Evolutionary conservation across 2,329 filamentous ascomycete species (phyloP).

Genomic region (Trichoderma semiorbis): DNA sequence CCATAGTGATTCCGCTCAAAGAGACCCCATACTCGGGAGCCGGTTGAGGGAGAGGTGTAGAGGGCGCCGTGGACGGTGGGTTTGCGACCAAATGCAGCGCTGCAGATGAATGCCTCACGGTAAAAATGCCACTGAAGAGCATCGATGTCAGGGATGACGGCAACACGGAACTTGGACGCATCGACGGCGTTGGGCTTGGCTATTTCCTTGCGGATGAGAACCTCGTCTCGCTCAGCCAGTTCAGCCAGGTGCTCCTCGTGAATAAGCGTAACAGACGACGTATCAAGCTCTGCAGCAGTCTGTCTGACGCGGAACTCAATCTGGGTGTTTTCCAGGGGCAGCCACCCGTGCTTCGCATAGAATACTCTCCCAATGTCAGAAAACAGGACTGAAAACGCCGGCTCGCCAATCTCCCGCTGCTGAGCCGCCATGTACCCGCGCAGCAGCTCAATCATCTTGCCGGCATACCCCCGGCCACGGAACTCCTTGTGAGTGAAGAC

Average conservation of each 20-base stretch:
- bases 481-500: slow-evolving; percentile 71
- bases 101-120: slow-evolving; percentile 76
- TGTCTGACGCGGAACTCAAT: slow-evolving; percentile 51
- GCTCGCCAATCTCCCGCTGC: slow-evolving; percentile 31
- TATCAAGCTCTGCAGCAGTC: slow-evolving; percentile 18
- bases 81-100: slow-evolving; percentile 53
- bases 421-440: slow-evolving; percentile 38
- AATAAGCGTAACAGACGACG: slow-evolving; percentile 42
- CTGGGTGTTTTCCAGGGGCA: slow-evolving; percentile 68
- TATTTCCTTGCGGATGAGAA: slow-evolving; percentile 56
- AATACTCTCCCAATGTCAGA: slow-evolving; percentile 84
- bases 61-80: slow-evolving; percentile 70
- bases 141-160: slow-evolving; percentile 32
- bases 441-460: slow-evolving; percentile 68
- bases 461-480: slow-evolving; percentile 72
- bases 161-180: slow-evolving; percentile 31
- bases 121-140: slow-evolving; percentile 56
- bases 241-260: slow-evolving; percentile 57
- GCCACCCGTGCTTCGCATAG: slow-evolving; percentile 77
- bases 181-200: slow-evolving; percentile 22
- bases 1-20: slow-evolving; percentile 68
- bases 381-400: slow-evolving; percentile 72
- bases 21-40: slow-evolving; percentile 66
- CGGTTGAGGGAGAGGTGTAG: slow-evolving; percentile 45
- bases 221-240: slow-evolving; percentile 63